Evolutionary conservation across 495 filamentous ascomycete genomes (phyloP), one percentile per base, ranked within the genome.

Genomic region (Chlorociboria aeruginascens): DNA sequence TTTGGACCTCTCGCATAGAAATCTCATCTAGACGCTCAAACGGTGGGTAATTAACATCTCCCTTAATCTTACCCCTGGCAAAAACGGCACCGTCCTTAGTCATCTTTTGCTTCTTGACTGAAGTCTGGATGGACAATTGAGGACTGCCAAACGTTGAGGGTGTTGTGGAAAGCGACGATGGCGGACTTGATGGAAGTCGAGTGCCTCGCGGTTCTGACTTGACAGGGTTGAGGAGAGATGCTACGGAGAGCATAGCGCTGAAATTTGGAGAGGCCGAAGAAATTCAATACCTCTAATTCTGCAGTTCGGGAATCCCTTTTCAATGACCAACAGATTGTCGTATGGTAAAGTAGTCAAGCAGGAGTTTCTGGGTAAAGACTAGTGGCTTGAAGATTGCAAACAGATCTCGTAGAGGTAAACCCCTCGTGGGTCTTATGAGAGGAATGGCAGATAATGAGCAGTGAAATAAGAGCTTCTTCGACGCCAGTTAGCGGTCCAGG

Each of bases 11-110:
- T n/a, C 61, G 59, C 17, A 70, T 64, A 12, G 83, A 65, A 13
- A 63, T 62, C 30, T 74, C 68, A 46, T 81, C 72, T 39, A 81
- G 63, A 29, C 68, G 62, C 50, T 90, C 83, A 55, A 70, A 78
- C 8, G 86, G 84, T 17, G 72, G 69, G 56, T 78, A 93, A 46
- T 78, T 79, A 46, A 88, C 62, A 31, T 69, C 62, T 10, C 82
- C 85, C 49, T 73, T 73, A 25, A 76, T 64, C 47, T 70, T 74
- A 34, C 73, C 74, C 45, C 70, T 76, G 0, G 68, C 63, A 52
- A 82, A 75, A 6, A 78, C 60, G 1, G 78, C 72, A 30, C 74
- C 67, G 48, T 83, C 76, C 58, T 83, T 84, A 36, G 72, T 66
- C 55, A 70, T 70, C 57, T 65, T 71, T 38, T 60, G 57, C 48